A percentile compares a stretch with the other conserved stretches of the same genome.
Conservation (phyloP, 176 grass and related monocot genomes). For the Zoysia pacifica region DNA sequence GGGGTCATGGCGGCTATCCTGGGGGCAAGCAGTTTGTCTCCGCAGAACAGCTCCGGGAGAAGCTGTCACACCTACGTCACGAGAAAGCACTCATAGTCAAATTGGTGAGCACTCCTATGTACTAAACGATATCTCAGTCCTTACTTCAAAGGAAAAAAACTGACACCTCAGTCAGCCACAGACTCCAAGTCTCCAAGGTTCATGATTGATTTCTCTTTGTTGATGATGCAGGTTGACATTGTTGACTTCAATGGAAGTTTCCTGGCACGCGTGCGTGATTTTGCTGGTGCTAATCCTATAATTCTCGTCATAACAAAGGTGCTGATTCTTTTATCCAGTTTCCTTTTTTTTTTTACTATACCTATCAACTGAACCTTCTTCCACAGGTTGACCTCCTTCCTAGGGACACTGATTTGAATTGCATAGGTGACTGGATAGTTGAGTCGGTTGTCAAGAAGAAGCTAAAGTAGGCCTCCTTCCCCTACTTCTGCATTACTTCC, state of each 20-base stretch:
- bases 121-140: too few species aligned
- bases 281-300: constrained; percentile 87
- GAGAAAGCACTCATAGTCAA: constrained; percentile 84
- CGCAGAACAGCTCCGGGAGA: constrained; percentile 68
- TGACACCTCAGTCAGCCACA: too few species aligned
- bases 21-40: constrained; percentile 91
- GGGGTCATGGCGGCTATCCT: constrained; percentile 88
- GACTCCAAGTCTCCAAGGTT: too few species aligned
- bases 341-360: not conserved
- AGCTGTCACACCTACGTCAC: constrained; percentile 71
- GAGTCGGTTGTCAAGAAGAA: constrained; percentile 84
- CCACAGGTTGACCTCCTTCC: constrained; percentile 84
- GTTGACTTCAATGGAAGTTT: constrained; percentile 98
- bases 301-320: constrained; percentile 97
- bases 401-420: constrained; percentile 84
- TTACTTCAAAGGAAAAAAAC: too few species aligned
- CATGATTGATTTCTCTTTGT: not conserved
- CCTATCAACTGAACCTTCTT: constrained; percentile 5
- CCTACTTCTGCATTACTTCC: not conserved
- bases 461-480: constrained; percentile 56
- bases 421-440: constrained; percentile 88
- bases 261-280: constrained; percentile 72
- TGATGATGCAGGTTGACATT: constrained; percentile 72
- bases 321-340: not conserved
- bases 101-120: constrained; percentile 37